A percentile compares a stretch with the other conserved stretches of the same genome.
These are phyloP conservation scores for Rhodotorula sp. DNA, from an alignment of 1,284 basidiomycete species.

Conservation along the genomic window DNA sequence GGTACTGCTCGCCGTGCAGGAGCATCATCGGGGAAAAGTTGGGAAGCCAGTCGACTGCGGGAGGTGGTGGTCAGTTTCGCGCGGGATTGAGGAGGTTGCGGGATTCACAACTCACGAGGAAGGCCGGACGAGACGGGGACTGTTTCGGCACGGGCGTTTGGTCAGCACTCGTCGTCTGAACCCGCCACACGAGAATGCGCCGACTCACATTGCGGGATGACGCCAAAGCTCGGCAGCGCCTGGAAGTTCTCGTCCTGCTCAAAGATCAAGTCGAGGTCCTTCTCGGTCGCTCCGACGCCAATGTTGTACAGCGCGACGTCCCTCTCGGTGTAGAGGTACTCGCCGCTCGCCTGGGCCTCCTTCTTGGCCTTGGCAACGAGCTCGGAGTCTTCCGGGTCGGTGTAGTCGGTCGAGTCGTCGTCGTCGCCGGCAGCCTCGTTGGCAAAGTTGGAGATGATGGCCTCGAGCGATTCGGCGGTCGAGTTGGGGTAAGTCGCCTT, in stretches of 20 bases:
- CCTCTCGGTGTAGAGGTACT: constrained; percentile 68
- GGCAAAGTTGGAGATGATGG: constrained; percentile 47
- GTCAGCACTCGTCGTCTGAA: not conserved
- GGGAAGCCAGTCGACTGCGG: constrained; percentile 80
- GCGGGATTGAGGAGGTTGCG: too few species aligned
- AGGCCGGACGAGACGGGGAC: constrained; percentile 61
- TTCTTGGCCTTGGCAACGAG: constrained; percentile 81
- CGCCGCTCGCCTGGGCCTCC: constrained; percentile 57
- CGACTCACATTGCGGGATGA: constrained; percentile 62
- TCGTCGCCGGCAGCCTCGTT: constrained; percentile 23
- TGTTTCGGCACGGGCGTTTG: constrained; percentile 51
- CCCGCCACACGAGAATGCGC: not conserved
- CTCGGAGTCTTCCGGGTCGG: constrained; percentile 79
- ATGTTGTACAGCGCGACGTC: constrained; percentile 96
- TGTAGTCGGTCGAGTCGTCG: constrained; percentile 52
- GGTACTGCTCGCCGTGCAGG: constrained; percentile 96
- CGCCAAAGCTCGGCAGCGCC: constrained; percentile 89
- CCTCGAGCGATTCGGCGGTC: constrained; percentile 68
- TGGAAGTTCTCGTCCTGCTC: constrained; percentile 85
- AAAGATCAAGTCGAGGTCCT: constrained; percentile 87
- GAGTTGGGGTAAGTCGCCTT: constrained; percentile 69
- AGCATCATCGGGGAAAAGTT: constrained; percentile 93
- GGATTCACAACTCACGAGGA: constrained; percentile 29
- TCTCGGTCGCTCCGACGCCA: constrained; percentile 89
- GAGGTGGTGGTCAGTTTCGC: not conserved